Evolutionary conservation across 805 yeast genomes (phyloP).

Genomic region (Debaryomyces prosopidis): DNA sequence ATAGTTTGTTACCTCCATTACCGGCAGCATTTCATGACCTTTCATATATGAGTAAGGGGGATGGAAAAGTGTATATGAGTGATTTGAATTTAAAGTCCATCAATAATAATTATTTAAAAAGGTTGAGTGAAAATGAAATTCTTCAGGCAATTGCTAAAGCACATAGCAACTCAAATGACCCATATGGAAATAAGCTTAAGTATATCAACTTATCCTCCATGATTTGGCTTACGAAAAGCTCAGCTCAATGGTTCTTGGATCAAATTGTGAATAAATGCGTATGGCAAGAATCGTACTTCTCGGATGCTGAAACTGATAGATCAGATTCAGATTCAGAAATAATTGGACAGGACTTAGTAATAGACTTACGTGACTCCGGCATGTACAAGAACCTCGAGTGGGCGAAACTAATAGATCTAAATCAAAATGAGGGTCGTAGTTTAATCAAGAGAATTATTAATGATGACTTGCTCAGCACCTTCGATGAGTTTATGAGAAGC

Average conservation of each 20-base stretch:
- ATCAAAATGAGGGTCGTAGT: constrained; percentile 21
- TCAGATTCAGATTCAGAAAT: neutral
- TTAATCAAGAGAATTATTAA: constrained; percentile 31
- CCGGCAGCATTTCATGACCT: constrained; percentile 27
- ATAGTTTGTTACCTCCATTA: constrained; percentile 39
- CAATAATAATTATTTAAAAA: constrained; percentile 28
- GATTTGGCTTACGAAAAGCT: constrained; percentile 47
- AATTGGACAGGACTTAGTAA: constrained; percentile 19
- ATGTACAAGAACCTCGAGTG: constrained; percentile 43
- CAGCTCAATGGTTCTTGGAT: constrained; percentile 35
- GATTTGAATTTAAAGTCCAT: constrained; percentile 43
- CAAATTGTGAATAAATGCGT: constrained; percentile 20
- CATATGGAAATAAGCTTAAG: constrained; percentile 21
- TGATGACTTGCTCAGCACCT: constrained; percentile 27
- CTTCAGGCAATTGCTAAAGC: constrained; percentile 23
- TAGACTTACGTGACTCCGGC: constrained; percentile 46
- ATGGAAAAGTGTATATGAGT: constrained; percentile 37
- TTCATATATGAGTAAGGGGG: constrained; percentile 29
- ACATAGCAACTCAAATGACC: constrained; percentile 18
- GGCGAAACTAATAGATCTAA: constrained; percentile 35
- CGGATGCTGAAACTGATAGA: constrained; percentile 2
- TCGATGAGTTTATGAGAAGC: constrained; percentile 29
- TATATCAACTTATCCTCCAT: constrained; percentile 44
- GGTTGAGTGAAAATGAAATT: constrained; percentile 34
- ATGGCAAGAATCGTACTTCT: constrained; percentile 1